Base-by-base conservation (phyloP, 2,329 filamentous ascomycete species). In the Ceratocystis papillata region DNA sequence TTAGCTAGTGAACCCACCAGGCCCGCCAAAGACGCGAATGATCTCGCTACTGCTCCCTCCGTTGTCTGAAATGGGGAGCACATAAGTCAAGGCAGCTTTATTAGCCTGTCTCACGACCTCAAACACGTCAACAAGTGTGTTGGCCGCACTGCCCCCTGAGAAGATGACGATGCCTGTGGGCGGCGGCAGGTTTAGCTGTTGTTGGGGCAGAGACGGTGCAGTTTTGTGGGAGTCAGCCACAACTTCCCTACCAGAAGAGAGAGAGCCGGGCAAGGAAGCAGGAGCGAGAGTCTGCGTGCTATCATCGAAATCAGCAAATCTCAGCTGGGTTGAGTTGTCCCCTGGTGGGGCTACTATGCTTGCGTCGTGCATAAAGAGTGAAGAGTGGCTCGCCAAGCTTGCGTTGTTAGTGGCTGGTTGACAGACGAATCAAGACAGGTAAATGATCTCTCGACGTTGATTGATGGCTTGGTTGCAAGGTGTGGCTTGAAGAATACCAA, bases 51-150 rank as follows among this genome's bases (percentile, higher is more conserved):
- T 95, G 71, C 89, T 95, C 48, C 93, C 93, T 62, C 93, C 93
- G 76, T 97, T 97, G 77, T 97, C 93, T 70, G 89, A 94, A 73
- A 96, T 96, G 45, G 93, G 93, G 64, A 97, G 96, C 67, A 96
- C 85, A 75, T 96, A 95, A 76, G 84, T 90, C 53, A 95, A 77
- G 2, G 81, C 78, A 72, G 87, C 88, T 50, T 81, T 76, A 69
- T 87, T 88, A 70, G 81, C 86, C 69, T 85, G 76, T 12, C 83
- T 79, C 44, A 89, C 79, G 20, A 78, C 77, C 70, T 83, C 87
- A 76, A 96, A 96, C 10, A 96, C 89, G 74, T 96, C 93, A 50
- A 96, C 93, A 4, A 96, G 82, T 72, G 83, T 95, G 73, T 96
- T 97, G 5, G 93, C 91, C n/a, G 92, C 93, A 70, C 90, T 96